phyloP scores from a whole-genome alignment of 2,329 filamentous ascomycete species.

The Stagonosporopsis tanaceti region DNA sequence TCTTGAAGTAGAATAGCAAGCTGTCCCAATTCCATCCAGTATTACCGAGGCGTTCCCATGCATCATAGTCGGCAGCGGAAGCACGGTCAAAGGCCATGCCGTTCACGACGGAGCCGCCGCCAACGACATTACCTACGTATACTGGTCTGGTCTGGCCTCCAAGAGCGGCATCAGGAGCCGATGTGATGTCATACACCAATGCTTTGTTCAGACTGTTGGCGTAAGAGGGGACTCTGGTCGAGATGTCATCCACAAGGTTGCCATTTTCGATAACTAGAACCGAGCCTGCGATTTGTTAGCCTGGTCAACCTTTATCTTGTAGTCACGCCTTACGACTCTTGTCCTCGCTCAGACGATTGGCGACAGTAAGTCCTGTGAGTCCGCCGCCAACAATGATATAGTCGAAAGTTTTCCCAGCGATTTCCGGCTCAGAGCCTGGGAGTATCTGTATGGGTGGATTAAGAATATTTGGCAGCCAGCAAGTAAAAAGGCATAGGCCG shows the following conservation, averaged over 20 bases:
- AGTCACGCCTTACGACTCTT: conserved; percentile 20
- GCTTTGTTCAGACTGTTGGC: conserved; percentile 33
- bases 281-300: conserved; percentile 28
- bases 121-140: conserved; percentile 40
- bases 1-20: conserved; percentile 44
- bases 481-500: conserved; percentile 25
- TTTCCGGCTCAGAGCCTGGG: conserved; percentile 18
- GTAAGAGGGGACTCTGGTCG: conserved; percentile 32
- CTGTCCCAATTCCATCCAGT: conserved; percentile 51
- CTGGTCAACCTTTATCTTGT: not conserved
- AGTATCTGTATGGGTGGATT: not conserved
- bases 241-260: conserved; percentile 31
- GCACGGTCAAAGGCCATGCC: conserved; percentile 51
- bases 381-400: conserved; percentile 46
- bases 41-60: conserved; percentile 67
- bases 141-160: conserved; percentile 26
- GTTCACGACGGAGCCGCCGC: conserved; percentile 50
- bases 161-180: conserved; percentile 29
- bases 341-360: conserved; percentile 43
- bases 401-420: conserved; percentile 36
- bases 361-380: conserved; percentile 40
- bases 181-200: conserved; percentile 37
- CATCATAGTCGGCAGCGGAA: conserved; percentile 54
- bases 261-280: conserved; percentile 43
- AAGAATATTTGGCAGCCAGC: conserved; percentile 25